Conservation (phyloP, 1,139 yeast species). For the Candida freyschussii region DNA sequence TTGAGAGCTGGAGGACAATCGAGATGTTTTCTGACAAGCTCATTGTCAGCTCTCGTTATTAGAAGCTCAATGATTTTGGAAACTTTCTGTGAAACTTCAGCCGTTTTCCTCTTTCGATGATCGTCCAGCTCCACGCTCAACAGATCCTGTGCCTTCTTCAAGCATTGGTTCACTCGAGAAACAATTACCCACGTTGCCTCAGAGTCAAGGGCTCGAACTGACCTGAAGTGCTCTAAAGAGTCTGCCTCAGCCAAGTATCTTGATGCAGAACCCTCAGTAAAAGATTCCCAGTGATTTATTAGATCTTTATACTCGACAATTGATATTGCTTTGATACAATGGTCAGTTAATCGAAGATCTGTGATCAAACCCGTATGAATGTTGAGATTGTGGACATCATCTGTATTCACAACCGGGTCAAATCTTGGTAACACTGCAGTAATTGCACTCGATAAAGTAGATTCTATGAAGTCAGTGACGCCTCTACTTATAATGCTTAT, state of each 20-base stretch:
- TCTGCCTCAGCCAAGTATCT: conserved; percentile 40
- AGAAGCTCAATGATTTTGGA: conserved; percentile 39
- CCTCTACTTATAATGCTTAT: conserved; percentile 16
- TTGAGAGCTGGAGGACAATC: conserved; percentile 13
- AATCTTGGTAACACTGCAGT: conserved; percentile 26
- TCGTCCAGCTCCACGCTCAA: conserved; percentile 20
- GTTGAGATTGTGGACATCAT: conserved; percentile 6
- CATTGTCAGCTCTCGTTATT: conserved; percentile 46
- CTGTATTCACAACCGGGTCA: conserved; percentile 23
- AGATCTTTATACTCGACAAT: conserved; percentile 20
- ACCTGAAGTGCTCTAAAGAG: conserved; percentile 34
- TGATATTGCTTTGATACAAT: conserved; percentile 10
- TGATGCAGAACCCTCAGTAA: conserved; percentile 26
- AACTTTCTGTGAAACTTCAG: conserved; percentile 37
- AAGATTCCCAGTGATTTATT: conserved; percentile 21
- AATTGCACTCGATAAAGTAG: no score
- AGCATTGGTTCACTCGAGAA: conserved; percentile 31
- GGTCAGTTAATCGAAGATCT: conserved; percentile 11
- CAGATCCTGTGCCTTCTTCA: conserved; percentile 40
- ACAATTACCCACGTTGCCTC: conserved; percentile 34
- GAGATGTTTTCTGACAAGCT: conserved; percentile 36
- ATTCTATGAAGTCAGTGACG: conserved; percentile 23
- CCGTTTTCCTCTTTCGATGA: conserved; percentile 25
- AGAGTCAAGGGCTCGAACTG: conserved; percentile 22
- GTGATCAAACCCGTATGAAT: conserved; percentile 9